Conservation (phyloP, 495 filamentous ascomycete genomes). For the Tuber aestivum region DNA sequence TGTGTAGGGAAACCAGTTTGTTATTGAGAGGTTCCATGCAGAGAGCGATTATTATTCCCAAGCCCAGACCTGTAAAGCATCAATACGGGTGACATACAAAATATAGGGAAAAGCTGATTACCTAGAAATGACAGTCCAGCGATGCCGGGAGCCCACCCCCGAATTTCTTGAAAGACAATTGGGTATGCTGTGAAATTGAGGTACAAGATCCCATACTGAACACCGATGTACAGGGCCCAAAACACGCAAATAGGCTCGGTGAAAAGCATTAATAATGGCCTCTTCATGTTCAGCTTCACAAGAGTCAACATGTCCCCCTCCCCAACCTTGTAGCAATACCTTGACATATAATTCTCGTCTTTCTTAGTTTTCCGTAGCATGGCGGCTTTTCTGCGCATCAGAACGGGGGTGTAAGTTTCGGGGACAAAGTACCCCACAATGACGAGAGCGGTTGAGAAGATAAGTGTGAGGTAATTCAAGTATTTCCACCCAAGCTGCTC, state of each 20-base stretch:
- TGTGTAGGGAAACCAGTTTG: conserved; percentile 61
- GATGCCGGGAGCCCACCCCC: conserved; percentile 66
- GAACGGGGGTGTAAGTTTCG: conserved; percentile 72
- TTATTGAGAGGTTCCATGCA: conserved; percentile 62
- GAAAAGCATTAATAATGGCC: conserved; percentile 70
- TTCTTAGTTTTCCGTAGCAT: conserved; percentile 64
- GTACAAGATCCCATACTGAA: conserved; percentile 66
- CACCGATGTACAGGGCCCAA: conserved; percentile 64
- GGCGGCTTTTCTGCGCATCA: conserved; percentile 64
- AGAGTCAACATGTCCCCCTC: conserved; percentile 47
- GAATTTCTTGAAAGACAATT: conserved; percentile 63
- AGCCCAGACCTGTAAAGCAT: conserved; percentile 48
- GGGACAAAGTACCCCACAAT: conserved; percentile 54
- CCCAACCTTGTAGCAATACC: conserved; percentile 39
- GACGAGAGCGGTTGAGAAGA: conserved; percentile 36
- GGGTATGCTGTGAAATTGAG: conserved; percentile 79
- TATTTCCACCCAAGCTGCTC: conserved; percentile 79
- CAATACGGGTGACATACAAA: neutral
- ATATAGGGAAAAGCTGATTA: conserved; percentile 38
- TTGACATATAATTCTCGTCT: conserved; percentile 52
- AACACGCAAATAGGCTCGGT: conserved; percentile 74
- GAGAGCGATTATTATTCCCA: conserved; percentile 63
- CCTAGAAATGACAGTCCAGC: conserved; percentile 68
- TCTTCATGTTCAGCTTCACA: conserved; percentile 64
- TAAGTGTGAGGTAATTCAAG: conserved; percentile 79